phyloP scores from a whole-genome alignment of 306 rosid species.

The Cyclanthera cordifolia region DNA sequence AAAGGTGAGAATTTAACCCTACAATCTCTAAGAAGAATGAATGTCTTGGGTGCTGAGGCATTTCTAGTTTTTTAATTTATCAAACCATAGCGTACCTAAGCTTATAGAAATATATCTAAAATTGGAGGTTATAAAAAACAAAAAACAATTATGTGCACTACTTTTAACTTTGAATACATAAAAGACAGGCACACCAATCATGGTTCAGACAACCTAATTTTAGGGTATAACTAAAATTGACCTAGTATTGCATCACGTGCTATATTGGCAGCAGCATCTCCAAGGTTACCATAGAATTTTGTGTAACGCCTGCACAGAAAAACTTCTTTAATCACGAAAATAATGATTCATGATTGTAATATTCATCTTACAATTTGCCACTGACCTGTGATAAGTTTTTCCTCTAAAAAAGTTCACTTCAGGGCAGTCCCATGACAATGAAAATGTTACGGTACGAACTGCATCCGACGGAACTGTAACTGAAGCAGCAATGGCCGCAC shows the following conservation, averaged over 20 bases:
- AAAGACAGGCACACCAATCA: background rate
- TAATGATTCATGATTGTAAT: constrained; percentile 9
- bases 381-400: constrained; percentile 66
- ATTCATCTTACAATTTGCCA: constrained; percentile 15
- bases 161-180: background rate
- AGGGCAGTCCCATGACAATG: constrained; percentile 94
- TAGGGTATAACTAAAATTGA: constrained; percentile 19
- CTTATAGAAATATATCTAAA: background rate
- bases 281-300: constrained; percentile 62
- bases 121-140: constrained; percentile 2
- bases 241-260: constrained; percentile 85
- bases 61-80: no score
- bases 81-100: background rate
- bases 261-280: constrained; percentile 75
- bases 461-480: constrained; percentile 50
- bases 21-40: background rate
- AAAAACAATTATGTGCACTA: background rate
- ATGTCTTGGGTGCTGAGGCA: background rate
- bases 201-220: background rate
- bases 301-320: constrained; percentile 71
- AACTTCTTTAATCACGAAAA: constrained; percentile 18
- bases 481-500: constrained; percentile 93
- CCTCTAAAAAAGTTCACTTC: constrained; percentile 57
- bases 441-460: constrained; percentile 64
- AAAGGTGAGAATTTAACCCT: background rate